Conservation (phyloP, 2,329 filamentous ascomycete genomes). For the Tolypocladium sp. region DNA sequence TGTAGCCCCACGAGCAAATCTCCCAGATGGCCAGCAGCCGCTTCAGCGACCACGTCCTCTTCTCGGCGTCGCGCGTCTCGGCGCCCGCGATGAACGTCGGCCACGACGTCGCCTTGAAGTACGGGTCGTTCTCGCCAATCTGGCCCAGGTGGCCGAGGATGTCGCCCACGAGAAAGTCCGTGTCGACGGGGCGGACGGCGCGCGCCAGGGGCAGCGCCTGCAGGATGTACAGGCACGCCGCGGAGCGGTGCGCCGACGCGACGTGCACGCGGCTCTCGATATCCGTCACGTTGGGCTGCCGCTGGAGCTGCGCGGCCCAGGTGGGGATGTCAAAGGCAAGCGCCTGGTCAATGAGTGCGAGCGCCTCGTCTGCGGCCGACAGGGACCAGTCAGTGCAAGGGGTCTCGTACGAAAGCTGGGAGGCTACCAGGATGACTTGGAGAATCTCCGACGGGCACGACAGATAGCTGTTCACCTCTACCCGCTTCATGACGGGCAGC, state of each 20-base stretch:
- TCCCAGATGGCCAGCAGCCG: constrained; percentile 35
- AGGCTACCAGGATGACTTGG: constrained; percentile 33
- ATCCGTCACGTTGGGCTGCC: constrained; percentile 24
- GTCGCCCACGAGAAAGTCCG: constrained; percentile 35
- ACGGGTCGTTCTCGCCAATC: constrained; percentile 36
- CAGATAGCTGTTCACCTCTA: constrained; percentile 32
- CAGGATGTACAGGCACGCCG: constrained; percentile 37
- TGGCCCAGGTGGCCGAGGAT: constrained; percentile 40
- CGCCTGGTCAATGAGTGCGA: constrained; percentile 30
- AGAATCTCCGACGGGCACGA: constrained; percentile 33
- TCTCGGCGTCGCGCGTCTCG: constrained; percentile 36
- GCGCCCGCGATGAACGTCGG: constrained; percentile 49
- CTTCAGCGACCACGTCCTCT: constrained; percentile 41
- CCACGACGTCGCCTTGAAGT: constrained; percentile 54
- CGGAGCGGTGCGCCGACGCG: constrained; percentile 36
- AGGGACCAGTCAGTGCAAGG: constrained; percentile 20
- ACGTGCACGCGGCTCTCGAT: constrained; percentile 33
- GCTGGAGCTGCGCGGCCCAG: constrained; percentile 31
- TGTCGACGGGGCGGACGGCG: constrained; percentile 26
- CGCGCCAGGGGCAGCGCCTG: constrained; percentile 30
- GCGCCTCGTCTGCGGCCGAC: constrained; percentile 23
- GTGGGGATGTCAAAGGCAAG: constrained; percentile 30
- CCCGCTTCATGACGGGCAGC: constrained; percentile 28
- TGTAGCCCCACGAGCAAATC: constrained; percentile 40
- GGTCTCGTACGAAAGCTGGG: constrained; percentile 31